Evolutionary conservation across 2,329 filamentous ascomycete species (phyloP), one percentile per base, ranked within the genome.

Genomic region (Epichloe elymi): DNA sequence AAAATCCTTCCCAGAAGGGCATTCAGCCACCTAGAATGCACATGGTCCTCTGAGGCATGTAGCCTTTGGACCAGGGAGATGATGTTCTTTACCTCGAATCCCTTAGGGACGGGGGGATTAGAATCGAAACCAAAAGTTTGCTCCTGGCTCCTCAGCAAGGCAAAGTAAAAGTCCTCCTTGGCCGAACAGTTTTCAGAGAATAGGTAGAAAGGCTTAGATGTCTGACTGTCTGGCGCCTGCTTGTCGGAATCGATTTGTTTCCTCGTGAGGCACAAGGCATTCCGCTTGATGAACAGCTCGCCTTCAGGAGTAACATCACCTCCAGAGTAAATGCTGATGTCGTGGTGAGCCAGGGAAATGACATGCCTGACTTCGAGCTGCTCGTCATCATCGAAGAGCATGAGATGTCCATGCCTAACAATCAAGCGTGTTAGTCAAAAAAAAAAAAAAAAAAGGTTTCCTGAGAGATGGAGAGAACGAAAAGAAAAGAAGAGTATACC

Each of bases 111-210:
- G 0, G 89, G 88, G 88, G 82, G 77, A 3, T 58, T 55, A 19
- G 73, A 72, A 50, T 75, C 72, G 2, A 72, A 70, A 39, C 75
- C 74, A 52, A 80, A 74, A 15, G 78, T 77, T 59, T 84, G 82
- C 58, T 89, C 83, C 63, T 95, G 86, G 56, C 90, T 94, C 59
- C 83, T 82, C 39, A 98, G 73, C 58, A 98, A 74, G 12, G 91
- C 86, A 67, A 95, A 91, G 66, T 98, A 98, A 68, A 98, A 97
- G 64, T 98, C 93, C 67, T 98, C 93, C 66, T 98, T 98, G 45
- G 93, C 88, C 0, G 90, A 95, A 64, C 88, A 88, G 61, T 94
- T 95, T 58, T 97, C 89, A 0, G 88, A 94, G 67, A 97, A 98
- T 4, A 98, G 74, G 62, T 83, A 97, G 69, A 96, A 97, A 0